Percentiles rank a stretch among this genome's conserved stretches.
These are phyloP conservation scores for Vanderwaltozyma verrucispora DNA, from an alignment of 805 yeast genomes.

Conservation along the genomic window DNA sequence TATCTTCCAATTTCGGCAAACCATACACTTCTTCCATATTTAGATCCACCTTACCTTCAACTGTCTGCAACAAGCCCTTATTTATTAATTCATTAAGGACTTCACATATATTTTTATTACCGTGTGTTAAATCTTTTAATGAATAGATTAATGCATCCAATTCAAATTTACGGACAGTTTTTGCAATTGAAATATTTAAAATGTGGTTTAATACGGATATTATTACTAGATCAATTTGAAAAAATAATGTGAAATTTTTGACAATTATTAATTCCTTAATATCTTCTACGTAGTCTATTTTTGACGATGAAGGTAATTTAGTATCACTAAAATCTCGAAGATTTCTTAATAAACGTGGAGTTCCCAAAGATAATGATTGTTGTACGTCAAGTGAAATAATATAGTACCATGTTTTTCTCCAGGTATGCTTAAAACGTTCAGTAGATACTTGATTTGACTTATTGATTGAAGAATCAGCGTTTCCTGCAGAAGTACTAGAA, in stretches of 20 bases:
- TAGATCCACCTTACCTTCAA: constrained; percentile 19
- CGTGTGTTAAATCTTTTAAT: constrained; percentile 27
- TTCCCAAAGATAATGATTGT: constrained; percentile 34
- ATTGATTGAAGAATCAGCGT: not conserved
- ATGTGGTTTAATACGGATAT: constrained; percentile 26
- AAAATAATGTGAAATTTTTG: constrained; percentile 36
- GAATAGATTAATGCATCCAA: constrained; percentile 30
- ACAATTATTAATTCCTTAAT: constrained; percentile 38
- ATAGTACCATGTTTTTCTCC: constrained; percentile 52
- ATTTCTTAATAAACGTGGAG: constrained; percentile 32
- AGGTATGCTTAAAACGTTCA: constrained; percentile 35
- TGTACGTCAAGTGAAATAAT: constrained; percentile 34
- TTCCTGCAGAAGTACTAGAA: not conserved
- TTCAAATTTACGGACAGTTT: constrained; percentile 33
- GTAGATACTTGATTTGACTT: constrained; percentile 5
- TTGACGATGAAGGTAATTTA: constrained; percentile 32
- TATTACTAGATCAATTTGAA: constrained; percentile 36
- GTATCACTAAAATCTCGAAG: constrained; percentile 35
- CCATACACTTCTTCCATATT: constrained; percentile 21
- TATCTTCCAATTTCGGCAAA: constrained; percentile 22
- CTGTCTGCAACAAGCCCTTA: constrained; percentile 21
- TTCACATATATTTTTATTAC: constrained; percentile 20
- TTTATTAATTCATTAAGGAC: constrained; percentile 21
- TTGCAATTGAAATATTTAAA: constrained; percentile 26
- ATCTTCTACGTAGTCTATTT: constrained; percentile 29